phyloP scores from a whole-genome alignment of 2,329 filamentous ascomycete species.

The Phoma sp. region DNA sequence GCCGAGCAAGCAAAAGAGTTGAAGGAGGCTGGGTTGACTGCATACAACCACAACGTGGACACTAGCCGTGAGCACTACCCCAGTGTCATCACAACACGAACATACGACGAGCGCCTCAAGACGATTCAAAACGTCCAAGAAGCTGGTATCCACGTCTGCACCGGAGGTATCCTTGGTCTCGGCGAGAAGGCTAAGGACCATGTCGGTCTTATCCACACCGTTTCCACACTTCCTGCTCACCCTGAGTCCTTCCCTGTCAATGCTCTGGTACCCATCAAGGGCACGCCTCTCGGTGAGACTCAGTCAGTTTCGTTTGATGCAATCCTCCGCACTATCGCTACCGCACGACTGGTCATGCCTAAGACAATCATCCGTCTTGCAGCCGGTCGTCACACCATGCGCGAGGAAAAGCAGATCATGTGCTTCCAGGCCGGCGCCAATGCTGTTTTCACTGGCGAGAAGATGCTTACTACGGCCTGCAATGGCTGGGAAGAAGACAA shows the following conservation, averaged over 20 bases:
- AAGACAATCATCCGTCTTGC: constrained; percentile 85
- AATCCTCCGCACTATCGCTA: constrained; percentile 81
- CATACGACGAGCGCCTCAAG: constrained; percentile 83
- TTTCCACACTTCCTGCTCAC: constrained; percentile 78
- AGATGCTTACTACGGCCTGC: constrained; percentile 92
- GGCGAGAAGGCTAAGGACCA: constrained; percentile 81
- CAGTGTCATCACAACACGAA: constrained; percentile 80
- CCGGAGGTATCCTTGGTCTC: constrained; percentile 84
- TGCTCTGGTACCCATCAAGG: constrained; percentile 87
- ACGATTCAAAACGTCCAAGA: constrained; percentile 82
- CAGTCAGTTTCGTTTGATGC: constrained; percentile 77
- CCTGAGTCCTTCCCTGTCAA: constrained; percentile 93
- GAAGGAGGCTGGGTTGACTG: constrained; percentile 82
- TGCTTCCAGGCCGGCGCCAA: constrained; percentile 93
- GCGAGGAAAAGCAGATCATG: constrained; percentile 85
- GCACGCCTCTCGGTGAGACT: constrained; percentile 79
- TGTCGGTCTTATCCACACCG: constrained; percentile 81
- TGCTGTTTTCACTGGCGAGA: constrained; percentile 93
- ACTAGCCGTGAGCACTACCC: constrained; percentile 90
- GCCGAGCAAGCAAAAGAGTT: constrained; percentile 78
- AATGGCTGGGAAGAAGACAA: constrained; percentile 90
- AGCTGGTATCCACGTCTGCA: constrained; percentile 88
- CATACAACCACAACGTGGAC: constrained; percentile 95
- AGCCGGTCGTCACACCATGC: constrained; percentile 81
- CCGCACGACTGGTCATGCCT: constrained; percentile 82